Evolutionary conservation across 345 rosid species (phyloP), one percentile per base, ranked within the genome.

Genomic region (Clarkia xantiana): DNA sequence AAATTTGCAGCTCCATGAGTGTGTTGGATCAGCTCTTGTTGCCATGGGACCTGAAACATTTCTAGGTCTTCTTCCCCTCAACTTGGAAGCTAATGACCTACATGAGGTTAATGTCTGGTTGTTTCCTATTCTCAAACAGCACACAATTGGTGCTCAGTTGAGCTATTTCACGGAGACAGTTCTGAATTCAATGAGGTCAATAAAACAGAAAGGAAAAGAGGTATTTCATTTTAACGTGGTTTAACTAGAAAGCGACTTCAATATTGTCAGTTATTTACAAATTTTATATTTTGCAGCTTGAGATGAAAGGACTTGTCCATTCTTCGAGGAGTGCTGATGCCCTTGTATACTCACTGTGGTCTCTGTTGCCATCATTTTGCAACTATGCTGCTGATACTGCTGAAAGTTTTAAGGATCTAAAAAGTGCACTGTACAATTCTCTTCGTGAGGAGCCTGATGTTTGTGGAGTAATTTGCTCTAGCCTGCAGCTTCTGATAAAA

Each of bases 41-140:
- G 93, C 98, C 53, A 73, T 91, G 86, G 96, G 98, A 40, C 89
- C 94, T 42, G 96, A 86, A 65, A 71, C 80, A 50, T 80, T 91
- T 69, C 67, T 84, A 51, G 67, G 70, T 54, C 54, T 79, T 67
- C 66, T 91, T 29, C 84, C 85, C 47, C 81, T 91, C 62, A 81
- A 80, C 50, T 62, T 91, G 55, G 93, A 84, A 67, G 80, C 78
- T 52, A 65, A 68, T 61, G 86, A 86, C 71, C 74, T 81, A 43
- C 79, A 94, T 58, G 75, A 84, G 62, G 85, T 80, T 52, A 91
- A 91, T 49, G 83, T 80, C 45, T 86, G 96, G 94, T 89, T 91
- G 55, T 80, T 91, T 62, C 98, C 96, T 42, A 78, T 86, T 62
- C 59, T 91, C 68, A 91, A 86, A 88, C 94, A 84, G 71, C 70